Conservation (phyloP, 148 eudicot species). For the Diospyros kaki region DNA sequence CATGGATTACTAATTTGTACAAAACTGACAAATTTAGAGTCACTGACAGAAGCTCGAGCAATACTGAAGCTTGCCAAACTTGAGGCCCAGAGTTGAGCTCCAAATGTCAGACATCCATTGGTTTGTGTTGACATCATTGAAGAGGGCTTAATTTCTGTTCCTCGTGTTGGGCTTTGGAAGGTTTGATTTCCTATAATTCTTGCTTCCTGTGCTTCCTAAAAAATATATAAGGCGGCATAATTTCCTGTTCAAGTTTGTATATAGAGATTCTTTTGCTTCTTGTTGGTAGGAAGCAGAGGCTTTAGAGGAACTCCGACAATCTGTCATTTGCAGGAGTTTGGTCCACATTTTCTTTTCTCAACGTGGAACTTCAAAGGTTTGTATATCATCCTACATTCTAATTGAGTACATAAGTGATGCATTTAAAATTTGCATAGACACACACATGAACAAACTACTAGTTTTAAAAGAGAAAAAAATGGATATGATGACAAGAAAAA, state of each 20-base stretch:
- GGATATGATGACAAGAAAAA: no score
- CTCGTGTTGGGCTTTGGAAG: conserved; percentile 80
- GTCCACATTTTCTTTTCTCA: conserved; percentile 80
- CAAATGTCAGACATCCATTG: conserved; percentile 67
- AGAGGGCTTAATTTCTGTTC: conserved; percentile 74
- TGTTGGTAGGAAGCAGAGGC: conserved; percentile 70
- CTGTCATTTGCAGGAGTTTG: conserved; percentile 80
- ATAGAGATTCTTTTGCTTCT: neutral
- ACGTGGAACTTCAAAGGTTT: conserved; percentile 78
- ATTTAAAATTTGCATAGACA: no score
- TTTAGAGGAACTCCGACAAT: conserved; percentile 56
- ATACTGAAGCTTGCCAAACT: conserved; percentile 66
- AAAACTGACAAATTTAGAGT: conserved; percentile 62
- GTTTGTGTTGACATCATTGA: conserved; percentile 80
- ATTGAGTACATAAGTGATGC: neutral
- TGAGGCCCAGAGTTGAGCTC: conserved; percentile 61
- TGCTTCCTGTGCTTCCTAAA: neutral
- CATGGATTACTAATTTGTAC: conserved; percentile 64
- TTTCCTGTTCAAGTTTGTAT: neutral
- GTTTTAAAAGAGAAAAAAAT: no score
- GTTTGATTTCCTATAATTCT: conserved; percentile 10
- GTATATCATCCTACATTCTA: neutral
- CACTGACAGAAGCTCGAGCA: conserved; percentile 70
- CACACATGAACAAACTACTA: no score
- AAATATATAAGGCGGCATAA: no score